These are phyloP conservation scores for Cyberlindnera saturnus DNA, from an alignment of 805 yeast genomes.

Conservation along the genomic window DNA sequence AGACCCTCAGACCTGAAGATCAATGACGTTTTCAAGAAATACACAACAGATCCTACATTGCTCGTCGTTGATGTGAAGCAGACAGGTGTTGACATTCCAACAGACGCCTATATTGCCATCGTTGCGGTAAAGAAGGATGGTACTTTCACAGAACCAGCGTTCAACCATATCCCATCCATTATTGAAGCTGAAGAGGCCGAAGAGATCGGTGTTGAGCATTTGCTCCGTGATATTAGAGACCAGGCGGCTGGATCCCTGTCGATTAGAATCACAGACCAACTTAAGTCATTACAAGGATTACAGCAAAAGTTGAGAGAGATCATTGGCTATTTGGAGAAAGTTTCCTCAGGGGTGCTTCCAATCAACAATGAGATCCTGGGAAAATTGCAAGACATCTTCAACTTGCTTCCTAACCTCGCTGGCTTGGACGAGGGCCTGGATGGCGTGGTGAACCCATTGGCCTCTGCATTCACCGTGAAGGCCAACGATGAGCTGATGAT, in stretches of 20 bases:
- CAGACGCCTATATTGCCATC: slow-evolving; percentile 88
- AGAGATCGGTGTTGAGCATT: slow-evolving; percentile 97
- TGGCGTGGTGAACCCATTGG: slow-evolving; percentile 42
- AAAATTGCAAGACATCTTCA: slow-evolving; percentile 90
- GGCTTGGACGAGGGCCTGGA: slow-evolving; percentile 30
- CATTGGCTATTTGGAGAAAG: slow-evolving; percentile 69
- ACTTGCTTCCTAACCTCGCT: slow-evolving; percentile 77
- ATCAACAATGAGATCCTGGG: slow-evolving; percentile 88
- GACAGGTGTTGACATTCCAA: slow-evolving; percentile 73
- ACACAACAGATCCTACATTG: slow-evolving; percentile 73
- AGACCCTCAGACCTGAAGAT: slow-evolving; percentile 84
- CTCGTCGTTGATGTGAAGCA: slow-evolving; percentile 91
- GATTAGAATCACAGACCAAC: slow-evolving; percentile 79
- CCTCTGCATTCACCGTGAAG: slow-evolving; percentile 81
- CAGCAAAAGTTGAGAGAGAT: slow-evolving; percentile 76
- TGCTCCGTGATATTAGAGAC: slow-evolving; percentile 89
- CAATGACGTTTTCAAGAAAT: slow-evolving; percentile 82
- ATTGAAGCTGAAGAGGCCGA: slow-evolving; percentile 99
- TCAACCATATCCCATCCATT: slow-evolving; percentile 85
- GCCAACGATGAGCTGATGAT: slow-evolving; percentile 96
- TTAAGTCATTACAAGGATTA: slow-evolving; percentile 81
- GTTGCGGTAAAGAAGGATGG: slow-evolving; percentile 98
- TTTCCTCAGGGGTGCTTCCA: slow-evolving; percentile 66
- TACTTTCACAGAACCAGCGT: slow-evolving; percentile 84
- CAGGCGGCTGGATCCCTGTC: slow-evolving; percentile 94